Percentiles rank a stretch among this genome's conserved stretches.
Conservation (phyloP, 805 yeast genomes). For the Barnettozyma californica region DNA sequence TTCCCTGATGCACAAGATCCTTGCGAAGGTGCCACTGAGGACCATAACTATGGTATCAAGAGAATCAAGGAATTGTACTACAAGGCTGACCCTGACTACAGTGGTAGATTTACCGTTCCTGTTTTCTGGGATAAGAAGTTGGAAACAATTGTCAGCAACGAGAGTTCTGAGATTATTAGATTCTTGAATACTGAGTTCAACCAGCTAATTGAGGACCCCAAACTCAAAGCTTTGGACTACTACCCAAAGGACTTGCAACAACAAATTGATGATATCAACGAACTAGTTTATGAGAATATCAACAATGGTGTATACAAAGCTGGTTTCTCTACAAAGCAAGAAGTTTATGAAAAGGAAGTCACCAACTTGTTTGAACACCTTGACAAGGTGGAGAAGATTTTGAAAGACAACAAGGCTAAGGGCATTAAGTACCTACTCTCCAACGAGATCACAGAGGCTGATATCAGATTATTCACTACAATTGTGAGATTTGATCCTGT, state of each 20-base stretch:
- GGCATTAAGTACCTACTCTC: slow-evolving; percentile 48
- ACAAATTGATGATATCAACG: slow-evolving; percentile 71
- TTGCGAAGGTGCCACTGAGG: slow-evolving; percentile 43
- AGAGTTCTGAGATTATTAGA: slow-evolving; percentile 83
- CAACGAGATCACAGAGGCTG: slow-evolving; percentile 78
- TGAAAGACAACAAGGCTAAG: slow-evolving; percentile 35
- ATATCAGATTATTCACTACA: slow-evolving; percentile 80
- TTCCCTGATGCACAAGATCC: slow-evolving; percentile 47
- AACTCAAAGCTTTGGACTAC: slow-evolving; percentile 47
- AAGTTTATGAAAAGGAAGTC: slow-evolving; percentile 70
- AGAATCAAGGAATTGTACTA: slow-evolving; percentile 68
- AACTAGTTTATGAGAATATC: slow-evolving; percentile 77
- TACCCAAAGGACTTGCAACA: slow-evolving; percentile 52
- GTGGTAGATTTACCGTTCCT: slow-evolving; percentile 88
- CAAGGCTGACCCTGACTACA: slow-evolving; percentile 69
- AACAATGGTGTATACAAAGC: slow-evolving; percentile 92
- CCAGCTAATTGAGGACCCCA: slow-evolving; percentile 41
- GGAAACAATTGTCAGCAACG: slow-evolving; percentile 84
- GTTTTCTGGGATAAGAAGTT: slow-evolving; percentile 86
- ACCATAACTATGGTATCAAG: slow-evolving; percentile 52
- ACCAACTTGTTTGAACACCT: slow-evolving; percentile 56
- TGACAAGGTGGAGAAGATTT: slow-evolving; percentile 62
- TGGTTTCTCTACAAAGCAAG: slow-evolving; percentile 84
- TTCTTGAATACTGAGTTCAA: slow-evolving; percentile 76
- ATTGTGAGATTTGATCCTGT: slow-evolving; percentile 89